A percentile compares a stretch with the other conserved stretches of the same genome.
These are phyloP conservation scores for Lasiodiplodia gonubiensis DNA, from an alignment of 2,329 filamentous ascomycete genomes.

Conservation along the genomic window DNA sequence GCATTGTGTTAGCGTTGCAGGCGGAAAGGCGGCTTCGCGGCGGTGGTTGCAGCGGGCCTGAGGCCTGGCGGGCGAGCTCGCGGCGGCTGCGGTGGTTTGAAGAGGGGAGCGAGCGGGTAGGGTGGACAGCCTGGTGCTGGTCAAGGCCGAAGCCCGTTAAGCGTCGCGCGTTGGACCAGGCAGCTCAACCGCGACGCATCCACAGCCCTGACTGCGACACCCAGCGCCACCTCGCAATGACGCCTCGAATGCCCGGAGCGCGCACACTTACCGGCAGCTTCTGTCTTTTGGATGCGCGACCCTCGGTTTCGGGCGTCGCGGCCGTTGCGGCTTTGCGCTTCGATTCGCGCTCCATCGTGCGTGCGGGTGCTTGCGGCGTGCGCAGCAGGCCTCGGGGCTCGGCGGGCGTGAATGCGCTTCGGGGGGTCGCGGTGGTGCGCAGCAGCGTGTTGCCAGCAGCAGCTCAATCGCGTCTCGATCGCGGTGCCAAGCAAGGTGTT, in stretches of 20 bases:
- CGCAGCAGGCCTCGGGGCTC: constrained; percentile 4
- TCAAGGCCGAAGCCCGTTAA: constrained; percentile 30
- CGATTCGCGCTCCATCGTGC: constrained; percentile 50
- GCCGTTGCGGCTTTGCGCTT: constrained; percentile 63
- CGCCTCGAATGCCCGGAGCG: not conserved
- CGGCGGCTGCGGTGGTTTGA: constrained; percentile 34
- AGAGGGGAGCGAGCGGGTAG: constrained; percentile 38
- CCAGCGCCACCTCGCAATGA: constrained; percentile 20
- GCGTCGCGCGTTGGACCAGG: constrained; percentile 29
- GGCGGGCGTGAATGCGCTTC: constrained; percentile 25
- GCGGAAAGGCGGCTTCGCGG: not conserved
- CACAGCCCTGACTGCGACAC: constrained; percentile 30
- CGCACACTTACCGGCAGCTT: constrained; percentile 62
- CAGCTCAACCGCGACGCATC: constrained; percentile 28
- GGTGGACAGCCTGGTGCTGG: constrained; percentile 34
- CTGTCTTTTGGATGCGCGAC: constrained; percentile 63
- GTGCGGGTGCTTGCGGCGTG: constrained; percentile 1
- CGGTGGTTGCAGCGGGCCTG: constrained; percentile 15
- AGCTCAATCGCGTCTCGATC: constrained; percentile 29
- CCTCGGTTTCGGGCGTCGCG: constrained; percentile 57
- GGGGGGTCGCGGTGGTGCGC: constrained; percentile 27
- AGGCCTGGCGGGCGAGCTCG: constrained; percentile 15
- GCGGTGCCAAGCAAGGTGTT: constrained; percentile 22
- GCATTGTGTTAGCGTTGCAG: constrained; percentile 23
- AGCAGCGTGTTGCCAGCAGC: constrained; percentile 27